Percentiles rank a stretch among this genome's conserved stretches.
phyloP scores from a whole-genome alignment of 805 yeast species.

The Hanseniaspora pseudoguilliermondii region DNA sequence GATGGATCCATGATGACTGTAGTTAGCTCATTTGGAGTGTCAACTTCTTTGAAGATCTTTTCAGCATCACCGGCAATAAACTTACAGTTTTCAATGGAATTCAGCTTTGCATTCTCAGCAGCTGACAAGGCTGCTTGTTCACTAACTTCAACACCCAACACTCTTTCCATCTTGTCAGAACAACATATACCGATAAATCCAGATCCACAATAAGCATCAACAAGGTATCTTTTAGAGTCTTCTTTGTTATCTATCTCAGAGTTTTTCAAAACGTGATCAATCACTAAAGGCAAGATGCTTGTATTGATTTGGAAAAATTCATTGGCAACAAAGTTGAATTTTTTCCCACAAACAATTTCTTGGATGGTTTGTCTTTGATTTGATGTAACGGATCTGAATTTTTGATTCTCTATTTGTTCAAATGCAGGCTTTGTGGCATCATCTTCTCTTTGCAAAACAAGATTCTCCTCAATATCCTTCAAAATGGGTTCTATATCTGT shows the following conservation, averaged over 20 bases:
- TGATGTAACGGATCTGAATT: constrained; percentile 62
- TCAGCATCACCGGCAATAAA: constrained; percentile 91
- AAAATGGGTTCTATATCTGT: constrained; percentile 24
- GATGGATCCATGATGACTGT: constrained; percentile 94
- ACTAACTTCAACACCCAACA: constrained; percentile 86
- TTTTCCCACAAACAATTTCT: constrained; percentile 60
- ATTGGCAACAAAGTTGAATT: constrained; percentile 83
- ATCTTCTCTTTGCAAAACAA: constrained; percentile 26
- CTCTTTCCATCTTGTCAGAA: constrained; percentile 65
- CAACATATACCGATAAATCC: constrained; percentile 87
- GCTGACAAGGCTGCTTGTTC: constrained; percentile 88
- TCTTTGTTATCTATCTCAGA: constrained; percentile 32
- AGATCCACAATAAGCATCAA: constrained; percentile 93
- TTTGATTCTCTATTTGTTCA: constrained; percentile 22
- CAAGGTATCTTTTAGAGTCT: constrained; percentile 50
- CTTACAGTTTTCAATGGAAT: constrained; percentile 62
- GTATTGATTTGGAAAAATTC: constrained; percentile 95
- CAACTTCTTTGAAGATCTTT: constrained; percentile 65
- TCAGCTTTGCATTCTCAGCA: constrained; percentile 59
- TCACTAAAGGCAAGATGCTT: constrained; percentile 73
- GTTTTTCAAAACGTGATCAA: constrained; percentile 66
- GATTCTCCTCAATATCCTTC: constrained; percentile 26
- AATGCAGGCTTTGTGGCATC: constrained; percentile 29
- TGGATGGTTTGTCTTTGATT: constrained; percentile 65
- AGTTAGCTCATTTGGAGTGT: constrained; percentile 62